Evolutionary conservation across 176 grass and related monocot species (phyloP), one percentile per base, ranked within the genome.

Genomic region (Phragmites australis): DNA sequence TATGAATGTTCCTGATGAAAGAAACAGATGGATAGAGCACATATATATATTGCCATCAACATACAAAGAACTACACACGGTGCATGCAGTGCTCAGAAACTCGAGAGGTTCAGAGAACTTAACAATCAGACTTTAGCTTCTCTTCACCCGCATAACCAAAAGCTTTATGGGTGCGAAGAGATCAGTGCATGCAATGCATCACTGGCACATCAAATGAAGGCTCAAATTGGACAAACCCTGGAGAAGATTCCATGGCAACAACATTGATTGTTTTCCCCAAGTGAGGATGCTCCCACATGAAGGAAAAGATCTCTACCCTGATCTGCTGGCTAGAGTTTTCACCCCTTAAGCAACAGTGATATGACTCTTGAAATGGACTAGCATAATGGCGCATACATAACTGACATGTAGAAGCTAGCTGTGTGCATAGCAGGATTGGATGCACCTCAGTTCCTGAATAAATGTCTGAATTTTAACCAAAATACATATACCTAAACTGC

Each of bases 291-390:
- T 82, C 78, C 66, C 88, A 82, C 72, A 82, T 86, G 88, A 89
- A 89, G 83, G 65, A 82, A 86, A 78, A 65, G 78, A 89, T 86
- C 65, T 89, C 81, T 73, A 65, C 53, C 53, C 11, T 77, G 56
- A 81, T 60, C 65, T 77, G 68, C 81, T 6, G 50, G 65, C 72
- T 44, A 50, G 72, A 86, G 58, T 65, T 59, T 72, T 82, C 57
- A 82, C 59, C 88, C 78, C 83, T 45, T 39, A 89, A 89, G 83
- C 82, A 78, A 89, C 54, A 66, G 83, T 66, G 73, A 82, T 72
- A 73, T 78, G 42, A 57, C n/a, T n/a, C n/a, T 58, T 70, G 83
- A 86, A 78, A 86, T 78, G 78, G 83, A 89, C 78, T 59, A 73
- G 64, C 56, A 69, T 47, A 79, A 53, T 65, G 60, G 15, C 27